Percentiles rank a stretch among this genome's conserved stretches.
These are phyloP conservation scores for Kodamaea leandrae DNA, from an alignment of 805 yeast species.

Conservation along the genomic window DNA sequence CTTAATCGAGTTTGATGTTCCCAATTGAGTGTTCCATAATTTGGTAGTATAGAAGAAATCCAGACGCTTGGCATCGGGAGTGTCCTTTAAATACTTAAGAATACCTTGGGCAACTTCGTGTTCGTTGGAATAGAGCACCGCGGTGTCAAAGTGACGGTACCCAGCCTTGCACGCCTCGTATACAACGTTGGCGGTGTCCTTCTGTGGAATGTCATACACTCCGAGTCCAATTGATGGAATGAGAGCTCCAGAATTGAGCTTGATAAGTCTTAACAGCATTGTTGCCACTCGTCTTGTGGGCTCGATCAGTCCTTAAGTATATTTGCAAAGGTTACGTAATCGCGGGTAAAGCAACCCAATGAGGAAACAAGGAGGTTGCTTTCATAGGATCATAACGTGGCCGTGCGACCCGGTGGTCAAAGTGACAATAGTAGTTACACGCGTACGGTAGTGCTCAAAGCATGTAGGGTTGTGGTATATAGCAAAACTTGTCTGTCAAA, in stretches of 20 bases:
- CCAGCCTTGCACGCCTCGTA: slow-evolving; percentile 62
- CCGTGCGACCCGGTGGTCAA: too few species aligned
- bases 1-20: slow-evolving; percentile 40
- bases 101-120: slow-evolving; percentile 65
- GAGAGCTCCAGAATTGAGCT: slow-evolving; percentile 28
- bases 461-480: too few species aligned
- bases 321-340: background rate
- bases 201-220: slow-evolving; percentile 40
- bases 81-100: slow-evolving; percentile 34
- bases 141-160: slow-evolving; percentile 73
- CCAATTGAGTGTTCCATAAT: slow-evolving; percentile 51
- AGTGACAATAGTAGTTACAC: too few species aligned
- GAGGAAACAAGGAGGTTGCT: too few species aligned
- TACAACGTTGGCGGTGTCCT: slow-evolving; percentile 41
- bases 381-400: too few species aligned
- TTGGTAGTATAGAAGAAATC: slow-evolving; percentile 59
- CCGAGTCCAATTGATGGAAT: slow-evolving; percentile 53
- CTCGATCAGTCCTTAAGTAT: background rate
- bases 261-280: slow-evolving; percentile 12
- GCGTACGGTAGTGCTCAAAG: too few species aligned
- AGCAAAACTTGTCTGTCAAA: too few species aligned
- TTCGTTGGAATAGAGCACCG: slow-evolving; percentile 68
- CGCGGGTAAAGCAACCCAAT: background rate
- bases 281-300: background rate
- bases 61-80: slow-evolving; percentile 22